Percentiles rank a stretch among this genome's conserved stretches.
Evolutionary conservation across 306 rosid genomes (phyloP).

Genomic region (Lathyrus sativus): DNA sequence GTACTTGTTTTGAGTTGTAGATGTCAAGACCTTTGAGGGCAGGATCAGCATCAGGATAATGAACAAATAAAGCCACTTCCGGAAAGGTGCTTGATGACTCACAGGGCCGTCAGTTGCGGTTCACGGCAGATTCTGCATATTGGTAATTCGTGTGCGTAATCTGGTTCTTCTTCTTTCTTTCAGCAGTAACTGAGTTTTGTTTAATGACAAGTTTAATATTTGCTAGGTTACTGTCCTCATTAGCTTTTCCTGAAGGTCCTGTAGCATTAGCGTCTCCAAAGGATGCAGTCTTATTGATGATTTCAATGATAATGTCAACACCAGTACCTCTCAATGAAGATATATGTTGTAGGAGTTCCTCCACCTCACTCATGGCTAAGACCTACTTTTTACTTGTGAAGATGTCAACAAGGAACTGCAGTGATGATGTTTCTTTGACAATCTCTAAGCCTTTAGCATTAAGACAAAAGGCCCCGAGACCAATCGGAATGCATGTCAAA

Average conservation of each 20-base stretch:
- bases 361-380: constrained; percentile 86
- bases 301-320: constrained; percentile 85
- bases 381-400: constrained; percentile 84
- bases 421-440: constrained; percentile 70
- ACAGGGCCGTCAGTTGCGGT: no score
- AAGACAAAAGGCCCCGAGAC: constrained; percentile 96
- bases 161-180: no score
- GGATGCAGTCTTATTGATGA: constrained; percentile 69
- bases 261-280: constrained; percentile 54
- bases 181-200: no score
- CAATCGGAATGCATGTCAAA: constrained; percentile 86
- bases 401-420: constrained; percentile 80
- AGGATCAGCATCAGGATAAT: no score
- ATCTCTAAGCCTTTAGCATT: constrained; percentile 87
- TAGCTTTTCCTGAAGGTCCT: constrained; percentile 62
- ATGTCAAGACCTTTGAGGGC: no score
- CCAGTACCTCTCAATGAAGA: constrained; percentile 83
- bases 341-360: constrained; percentile 93
- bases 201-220: no score
- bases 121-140: no score
- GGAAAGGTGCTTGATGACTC: no score
- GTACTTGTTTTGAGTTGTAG: no score
- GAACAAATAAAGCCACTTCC: no score
- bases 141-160: no score
- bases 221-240: constrained; percentile 55